Base-by-base conservation (phyloP, 169 alveolate genomes). In the Amoebophrya sp. region DNA sequence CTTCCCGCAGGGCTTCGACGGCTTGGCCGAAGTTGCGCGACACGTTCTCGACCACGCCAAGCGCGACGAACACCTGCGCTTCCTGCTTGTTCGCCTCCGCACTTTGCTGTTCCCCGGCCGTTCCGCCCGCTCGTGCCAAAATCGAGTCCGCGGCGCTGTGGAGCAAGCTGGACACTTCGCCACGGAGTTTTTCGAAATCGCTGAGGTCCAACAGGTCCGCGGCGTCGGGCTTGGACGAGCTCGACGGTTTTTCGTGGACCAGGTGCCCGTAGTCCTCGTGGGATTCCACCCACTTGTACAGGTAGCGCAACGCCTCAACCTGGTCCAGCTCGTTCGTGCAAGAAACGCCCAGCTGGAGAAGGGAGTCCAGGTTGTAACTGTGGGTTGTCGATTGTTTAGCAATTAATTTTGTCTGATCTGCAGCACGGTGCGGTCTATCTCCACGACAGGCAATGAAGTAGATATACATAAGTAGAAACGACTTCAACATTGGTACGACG, bases 41-140 rank as follows among this genome's bases (percentile, higher is more conserved):
- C 91, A 96, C 96, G 93, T 96, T 96, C 66, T 94, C 92, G 77
- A 97, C 94, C n/a, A 97, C 98, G 40, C 98, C 99, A 83, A 96
- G 93, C 23, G 96, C 97, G 40, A 94, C 92, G 77, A 91, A 93
- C 77, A 95, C 92, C 39, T 94, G 95, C 33, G 95, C 92, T 90
- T 95, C 97, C 10, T 25, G 2, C 35, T 66, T 66, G 54, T 41
- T 12, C 29, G 35, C 83, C 10, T 25, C 10, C 35, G 83, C 66
- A 12, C 29, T 18, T 47, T 66, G 83, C 35, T 0, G 29, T 66
- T 25, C 83, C 38, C 32, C 29, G 18, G 7, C 66, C 29, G 66
- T 47, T 94, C 47, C 29, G 97, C 96, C 91, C 95, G 94, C 40
- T 77, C 39, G 29, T 77, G 77, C 66, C 66, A 47, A 47, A 7